Evolutionary conservation across 73 alveolate genomes (phyloP).

Genomic region (Paramecium sonneborni): DNA sequence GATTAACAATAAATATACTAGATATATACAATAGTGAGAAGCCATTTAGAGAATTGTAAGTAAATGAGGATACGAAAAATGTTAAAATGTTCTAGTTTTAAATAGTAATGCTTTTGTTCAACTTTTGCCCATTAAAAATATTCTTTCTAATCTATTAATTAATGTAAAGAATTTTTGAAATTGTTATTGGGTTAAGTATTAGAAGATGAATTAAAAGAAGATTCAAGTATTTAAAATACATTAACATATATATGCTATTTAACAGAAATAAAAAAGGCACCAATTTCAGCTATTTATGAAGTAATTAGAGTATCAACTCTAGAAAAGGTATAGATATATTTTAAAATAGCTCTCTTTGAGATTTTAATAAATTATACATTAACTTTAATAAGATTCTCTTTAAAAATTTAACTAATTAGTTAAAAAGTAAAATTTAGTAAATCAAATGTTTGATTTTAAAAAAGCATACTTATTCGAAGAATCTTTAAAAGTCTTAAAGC

Average conservation of each 20-base stretch:
- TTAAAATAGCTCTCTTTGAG: background rate
- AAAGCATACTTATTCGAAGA: slow-evolving; percentile 15
- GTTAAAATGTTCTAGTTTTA: background rate
- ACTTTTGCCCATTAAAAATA: background rate
- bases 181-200: background rate
- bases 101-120: background rate
- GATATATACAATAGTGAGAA: background rate
- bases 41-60: background rate
- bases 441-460: background rate
- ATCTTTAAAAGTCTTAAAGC: background rate
- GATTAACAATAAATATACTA: background rate
- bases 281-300: slow-evolving; percentile 29
- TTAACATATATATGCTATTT: background rate
- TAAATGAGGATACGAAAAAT: background rate
- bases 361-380: background rate
- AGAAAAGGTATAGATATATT: background rate
- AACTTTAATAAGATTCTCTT: background rate
- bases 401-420: background rate
- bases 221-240: background rate
- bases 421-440: background rate
- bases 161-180: background rate
- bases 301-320: background rate
- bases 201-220: background rate
- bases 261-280: background rate
- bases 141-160: background rate